Evolutionary conservation across 371 early-diverging fungal species (phyloP).

Genomic region (Conidiobolus incongruus): DNA sequence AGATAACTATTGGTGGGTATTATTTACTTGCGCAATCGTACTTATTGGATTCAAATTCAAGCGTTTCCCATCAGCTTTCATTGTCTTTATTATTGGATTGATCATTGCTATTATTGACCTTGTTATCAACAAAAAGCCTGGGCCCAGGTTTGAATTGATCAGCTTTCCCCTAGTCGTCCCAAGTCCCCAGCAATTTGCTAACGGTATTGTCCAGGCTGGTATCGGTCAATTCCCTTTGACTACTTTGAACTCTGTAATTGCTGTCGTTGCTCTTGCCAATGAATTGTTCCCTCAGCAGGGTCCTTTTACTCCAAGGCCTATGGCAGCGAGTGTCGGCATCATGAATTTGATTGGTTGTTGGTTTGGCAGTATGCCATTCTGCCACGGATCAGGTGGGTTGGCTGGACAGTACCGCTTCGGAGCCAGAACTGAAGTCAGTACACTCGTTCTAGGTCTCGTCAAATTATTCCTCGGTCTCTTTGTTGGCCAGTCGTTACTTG

Average conservation of each 20-base stretch:
- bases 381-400: constrained; percentile 71
- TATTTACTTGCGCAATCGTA: constrained; percentile 38
- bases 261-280: constrained; percentile 47
- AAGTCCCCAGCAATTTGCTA: constrained; percentile 32
- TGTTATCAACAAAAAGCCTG: constrained; percentile 12
- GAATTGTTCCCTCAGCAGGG: constrained; percentile 57
- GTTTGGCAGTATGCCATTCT: constrained; percentile 72
- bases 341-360: constrained; percentile 73
- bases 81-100: constrained; percentile 1
- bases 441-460: constrained; percentile 44
- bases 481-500: constrained; percentile 57
- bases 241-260: constrained; percentile 64
- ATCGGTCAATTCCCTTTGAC: constrained; percentile 80
- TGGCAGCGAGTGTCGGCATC: constrained; percentile 45
- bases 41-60: constrained; percentile 24
- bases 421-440: constrained; percentile 59
- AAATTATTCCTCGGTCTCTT: constrained; percentile 55
- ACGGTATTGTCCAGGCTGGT: constrained; percentile 52
- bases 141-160: constrained; percentile 25
- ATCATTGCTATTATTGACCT: constrained; percentile 9
- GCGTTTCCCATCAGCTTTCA: constrained; percentile 5
- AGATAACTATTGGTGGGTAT: constrained; percentile 55
- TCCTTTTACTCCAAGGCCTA: constrained; percentile 17
- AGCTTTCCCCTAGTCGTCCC: constrained; percentile 26
- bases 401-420: constrained; percentile 87